phyloP scores from a whole-genome alignment of 2,329 filamentous ascomycete species.

The Aspergillus brasiliensis region DNA sequence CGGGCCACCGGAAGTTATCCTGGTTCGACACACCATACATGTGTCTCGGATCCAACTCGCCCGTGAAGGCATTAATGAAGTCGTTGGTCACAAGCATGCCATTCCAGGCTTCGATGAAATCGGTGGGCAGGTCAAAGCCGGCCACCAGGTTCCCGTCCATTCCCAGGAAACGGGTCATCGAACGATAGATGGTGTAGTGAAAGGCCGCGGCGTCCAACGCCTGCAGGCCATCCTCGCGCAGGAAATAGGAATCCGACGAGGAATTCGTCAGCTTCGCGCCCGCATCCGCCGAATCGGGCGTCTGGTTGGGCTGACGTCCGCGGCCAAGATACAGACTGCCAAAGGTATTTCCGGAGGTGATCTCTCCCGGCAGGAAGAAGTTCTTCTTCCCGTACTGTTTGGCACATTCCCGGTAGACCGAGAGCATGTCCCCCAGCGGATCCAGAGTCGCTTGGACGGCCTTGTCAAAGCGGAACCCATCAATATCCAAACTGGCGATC shows the following conservation, averaged over 20 bases:
- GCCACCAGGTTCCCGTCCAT: slow-evolving; percentile 59
- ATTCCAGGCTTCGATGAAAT: slow-evolving; percentile 59
- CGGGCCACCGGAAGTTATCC: slow-evolving; percentile 66
- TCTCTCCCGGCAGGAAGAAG: slow-evolving; percentile 65
- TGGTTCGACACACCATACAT: slow-evolving; percentile 66
- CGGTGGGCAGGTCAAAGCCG: slow-evolving; percentile 54
- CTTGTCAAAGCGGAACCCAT: slow-evolving; percentile 68
- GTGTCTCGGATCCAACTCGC: slow-evolving; percentile 61
- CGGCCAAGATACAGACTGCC: slow-evolving; percentile 63
- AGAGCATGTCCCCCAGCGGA: slow-evolving; percentile 59
- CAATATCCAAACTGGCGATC: slow-evolving; percentile 62
- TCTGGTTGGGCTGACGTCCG: slow-evolving; percentile 58
- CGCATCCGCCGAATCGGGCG: slow-evolving; percentile 46
- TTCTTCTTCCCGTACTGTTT: slow-evolving; percentile 59
- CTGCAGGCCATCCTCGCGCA: slow-evolving; percentile 54
- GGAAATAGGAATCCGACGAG: slow-evolving; percentile 48
- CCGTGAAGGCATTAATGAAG: slow-evolving; percentile 58
- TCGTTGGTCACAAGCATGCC: slow-evolving; percentile 60
- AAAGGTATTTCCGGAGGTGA: slow-evolving; percentile 62
- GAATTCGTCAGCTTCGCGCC: slow-evolving; percentile 52
- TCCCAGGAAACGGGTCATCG: slow-evolving; percentile 60
- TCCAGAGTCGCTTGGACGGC: slow-evolving; percentile 65
- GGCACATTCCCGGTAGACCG: slow-evolving; percentile 59
- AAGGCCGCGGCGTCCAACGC: slow-evolving; percentile 63
- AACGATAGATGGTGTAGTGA: slow-evolving; percentile 63